These are phyloP conservation scores for Begonia loranthoides DNA, from an alignment of 306 rosid genomes.

Conservation along the genomic window DNA sequence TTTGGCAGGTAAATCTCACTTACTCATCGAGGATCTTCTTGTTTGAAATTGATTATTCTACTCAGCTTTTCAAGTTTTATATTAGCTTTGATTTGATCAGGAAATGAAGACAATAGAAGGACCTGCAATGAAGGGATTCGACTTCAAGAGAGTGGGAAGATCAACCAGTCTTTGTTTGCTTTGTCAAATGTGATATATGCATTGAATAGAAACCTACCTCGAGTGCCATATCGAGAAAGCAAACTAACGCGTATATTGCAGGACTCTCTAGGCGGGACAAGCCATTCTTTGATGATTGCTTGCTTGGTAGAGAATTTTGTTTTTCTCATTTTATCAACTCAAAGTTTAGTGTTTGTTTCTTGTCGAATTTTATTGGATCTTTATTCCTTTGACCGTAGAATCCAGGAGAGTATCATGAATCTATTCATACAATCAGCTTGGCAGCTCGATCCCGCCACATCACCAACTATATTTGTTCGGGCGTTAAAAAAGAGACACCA, in stretches of 20 bases:
- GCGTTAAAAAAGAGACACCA: constrained; percentile 59
- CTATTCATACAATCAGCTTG: constrained; percentile 81
- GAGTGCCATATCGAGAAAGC: constrained; percentile 84
- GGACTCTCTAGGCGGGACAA: constrained; percentile 82
- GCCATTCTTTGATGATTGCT: constrained; percentile 80
- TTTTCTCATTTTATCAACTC: background rate
- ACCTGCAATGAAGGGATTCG: constrained; percentile 87
- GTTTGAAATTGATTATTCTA: no score
- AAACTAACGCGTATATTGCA: constrained; percentile 91
- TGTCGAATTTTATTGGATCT: no score
- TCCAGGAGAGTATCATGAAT: constrained; percentile 91
- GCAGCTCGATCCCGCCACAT: constrained; percentile 87
- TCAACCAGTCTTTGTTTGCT: constrained; percentile 82
- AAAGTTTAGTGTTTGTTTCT: no score
- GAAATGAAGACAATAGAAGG: constrained; percentile 90
- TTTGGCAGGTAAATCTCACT: constrained; percentile 45
- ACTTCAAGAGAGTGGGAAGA: constrained; percentile 93
- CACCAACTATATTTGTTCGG: constrained; percentile 49
- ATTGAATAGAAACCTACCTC: constrained; percentile 57
- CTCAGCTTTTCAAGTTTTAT: no score
- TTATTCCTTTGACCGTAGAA: constrained; percentile 33
- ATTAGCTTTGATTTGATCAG: constrained; percentile 18
- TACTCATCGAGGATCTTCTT: background rate
- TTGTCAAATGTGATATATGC: constrained; percentile 89
- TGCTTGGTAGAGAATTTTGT: constrained; percentile 50